Conservation (phyloP, 2,329 filamentous ascomycete genomes). For the Colletotrichum echinochloae region DNA sequence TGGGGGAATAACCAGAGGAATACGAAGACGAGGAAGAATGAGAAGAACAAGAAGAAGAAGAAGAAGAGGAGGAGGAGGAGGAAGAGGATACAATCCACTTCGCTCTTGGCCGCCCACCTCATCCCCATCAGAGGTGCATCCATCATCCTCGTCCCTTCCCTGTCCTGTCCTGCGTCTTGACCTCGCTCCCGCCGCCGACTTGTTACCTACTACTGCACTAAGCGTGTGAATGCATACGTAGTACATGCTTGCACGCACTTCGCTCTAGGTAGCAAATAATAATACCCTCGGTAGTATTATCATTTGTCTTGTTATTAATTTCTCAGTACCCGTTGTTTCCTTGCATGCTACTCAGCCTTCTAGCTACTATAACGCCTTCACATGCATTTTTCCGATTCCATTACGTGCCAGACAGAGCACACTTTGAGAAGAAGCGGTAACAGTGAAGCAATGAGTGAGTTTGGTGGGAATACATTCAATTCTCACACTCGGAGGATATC, state of each 20-base stretch:
- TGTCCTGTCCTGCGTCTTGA: background rate
- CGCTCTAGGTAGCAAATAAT: background rate
- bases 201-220: background rate
- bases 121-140: conserved; percentile 21
- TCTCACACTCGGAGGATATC: background rate
- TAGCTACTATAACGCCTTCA: background rate
- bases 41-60: background rate
- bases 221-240: background rate
- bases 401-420: background rate
- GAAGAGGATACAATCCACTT: too few species aligned
- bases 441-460: background rate
- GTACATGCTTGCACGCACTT: background rate
- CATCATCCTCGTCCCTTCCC: conserved; percentile 23
- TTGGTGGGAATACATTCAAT: background rate
- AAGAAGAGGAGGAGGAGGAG: too few species aligned
- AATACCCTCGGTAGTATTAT: background rate
- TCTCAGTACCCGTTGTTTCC: background rate
- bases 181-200: background rate
- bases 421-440: background rate
- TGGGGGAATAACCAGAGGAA: background rate
- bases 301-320: background rate
- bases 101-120: background rate
- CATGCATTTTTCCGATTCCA: background rate
- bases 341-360: background rate
- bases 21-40: background rate